These are phyloP conservation scores for Simmondsia chinensis DNA, from an alignment of 148 eudicot species.

Conservation along the genomic window DNA sequence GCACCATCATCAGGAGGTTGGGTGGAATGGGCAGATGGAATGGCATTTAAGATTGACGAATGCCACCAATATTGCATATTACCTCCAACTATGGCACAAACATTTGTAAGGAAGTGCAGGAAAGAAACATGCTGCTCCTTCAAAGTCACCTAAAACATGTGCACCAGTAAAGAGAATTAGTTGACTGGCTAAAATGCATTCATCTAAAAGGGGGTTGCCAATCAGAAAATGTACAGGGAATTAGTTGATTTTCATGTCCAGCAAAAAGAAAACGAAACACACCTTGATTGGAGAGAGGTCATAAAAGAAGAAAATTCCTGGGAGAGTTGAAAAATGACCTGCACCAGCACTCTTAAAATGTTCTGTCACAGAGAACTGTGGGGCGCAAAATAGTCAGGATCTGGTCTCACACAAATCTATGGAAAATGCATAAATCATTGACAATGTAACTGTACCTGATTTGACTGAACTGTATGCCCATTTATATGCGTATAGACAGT, in stretches of 20 bases:
- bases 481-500: constrained; percentile 69
- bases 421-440: no score
- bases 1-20: neutral
- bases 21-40: neutral
- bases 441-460: constrained; percentile 60
- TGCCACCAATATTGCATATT: constrained; percentile 9
- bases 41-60: neutral
- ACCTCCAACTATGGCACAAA: constrained; percentile 94
- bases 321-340: constrained; percentile 55
- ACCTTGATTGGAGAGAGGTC: constrained; percentile 98
- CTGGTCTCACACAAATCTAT: neutral
- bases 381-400: constrained; percentile 7
- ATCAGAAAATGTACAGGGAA: neutral
- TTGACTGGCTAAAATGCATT: no score
- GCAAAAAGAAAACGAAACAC: no score
- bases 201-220: no score
- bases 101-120: constrained; percentile 86
- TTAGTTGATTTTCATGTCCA: no score
- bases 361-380: constrained; percentile 98
- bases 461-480: constrained; percentile 71
- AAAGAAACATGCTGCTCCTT: constrained; percentile 70
- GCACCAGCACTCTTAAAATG: constrained; percentile 58
- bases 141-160: constrained; percentile 58
- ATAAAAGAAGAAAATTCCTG: constrained; percentile 95
- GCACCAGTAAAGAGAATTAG: neutral